Conservation (phyloP, 1,284 basidiomycete genomes). For the Ustilago trichophora region DNA sequence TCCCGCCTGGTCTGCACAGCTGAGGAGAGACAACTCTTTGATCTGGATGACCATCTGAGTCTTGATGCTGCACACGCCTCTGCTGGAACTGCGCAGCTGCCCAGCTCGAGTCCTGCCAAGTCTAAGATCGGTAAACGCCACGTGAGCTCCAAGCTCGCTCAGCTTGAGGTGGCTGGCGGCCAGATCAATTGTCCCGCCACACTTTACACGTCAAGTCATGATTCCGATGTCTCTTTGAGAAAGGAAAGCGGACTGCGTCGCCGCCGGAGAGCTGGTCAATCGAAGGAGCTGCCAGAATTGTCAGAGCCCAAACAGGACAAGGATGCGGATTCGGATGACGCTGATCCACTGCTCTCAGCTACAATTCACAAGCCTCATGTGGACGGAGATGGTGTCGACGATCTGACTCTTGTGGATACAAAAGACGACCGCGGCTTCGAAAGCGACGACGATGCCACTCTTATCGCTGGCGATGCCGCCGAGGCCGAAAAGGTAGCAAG, state of each 20-base stretch:
- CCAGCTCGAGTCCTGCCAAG: neutral
- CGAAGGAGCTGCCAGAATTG: neutral
- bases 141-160: conserved; percentile 7
- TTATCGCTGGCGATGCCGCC: conserved; percentile 18
- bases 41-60: conserved; percentile 10
- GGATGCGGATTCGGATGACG: neutral
- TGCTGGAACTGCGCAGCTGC: neutral
- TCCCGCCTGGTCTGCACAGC: conserved; percentile 29
- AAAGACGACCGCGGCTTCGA: conserved; percentile 4
- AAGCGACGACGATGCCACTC: conserved; percentile 22
- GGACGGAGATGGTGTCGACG: conserved; percentile 1
- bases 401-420: conserved; percentile 2
- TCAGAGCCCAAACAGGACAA: conserved; percentile 1
- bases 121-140: conserved; percentile 5
- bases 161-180: conserved; percentile 38
- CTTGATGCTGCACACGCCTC: neutral
- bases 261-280: conserved; percentile 1
- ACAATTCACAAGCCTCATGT: neutral
- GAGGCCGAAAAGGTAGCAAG: conserved; percentile 34
- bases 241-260: conserved; percentile 4
- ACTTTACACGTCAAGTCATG: conserved; percentile 17
- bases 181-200: conserved; percentile 33
- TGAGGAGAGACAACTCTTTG: conserved; percentile 49
- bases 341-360: conserved; percentile 15
- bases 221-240: neutral